Percentiles rank a stretch among this genome's conserved stretches.
Evolutionary conservation across 495 filamentous ascomycete species (phyloP).

Genomic region (Gamarada debralockiae): DNA sequence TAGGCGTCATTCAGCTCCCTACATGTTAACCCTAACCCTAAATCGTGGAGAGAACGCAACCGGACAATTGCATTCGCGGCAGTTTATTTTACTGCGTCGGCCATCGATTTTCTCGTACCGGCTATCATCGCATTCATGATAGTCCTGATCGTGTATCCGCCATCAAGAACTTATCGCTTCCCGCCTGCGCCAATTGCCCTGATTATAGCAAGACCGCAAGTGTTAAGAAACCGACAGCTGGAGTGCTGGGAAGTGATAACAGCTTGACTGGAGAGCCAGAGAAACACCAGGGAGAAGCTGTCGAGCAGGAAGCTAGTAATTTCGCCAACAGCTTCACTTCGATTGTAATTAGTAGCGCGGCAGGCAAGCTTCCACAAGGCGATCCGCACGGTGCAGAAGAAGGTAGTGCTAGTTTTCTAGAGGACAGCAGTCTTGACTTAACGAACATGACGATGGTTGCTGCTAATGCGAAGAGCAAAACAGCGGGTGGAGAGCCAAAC

Average conservation of each 20-base stretch:
- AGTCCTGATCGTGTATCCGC: slow-evolving; percentile 63
- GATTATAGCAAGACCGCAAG: slow-evolving; percentile 59
- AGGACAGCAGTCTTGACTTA: slow-evolving; percentile 53
- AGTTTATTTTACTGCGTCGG: slow-evolving; percentile 75
- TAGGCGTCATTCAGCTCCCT: too few relatives aligned
- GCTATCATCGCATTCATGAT: slow-evolving; percentile 52
- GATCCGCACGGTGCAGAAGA: slow-evolving; percentile 33
- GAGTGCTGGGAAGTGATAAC: slow-evolving; percentile 70
- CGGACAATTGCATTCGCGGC: slow-evolving; percentile 65
- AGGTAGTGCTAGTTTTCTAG: slow-evolving; percentile 9
- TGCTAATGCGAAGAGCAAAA: slow-evolving; percentile 53
- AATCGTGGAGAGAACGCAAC: slow-evolving; percentile 71
- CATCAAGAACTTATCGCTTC: slow-evolving; percentile 61
- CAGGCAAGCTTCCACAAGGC: slow-evolving; percentile 57
- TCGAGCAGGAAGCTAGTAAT: slow-evolving; percentile 80
- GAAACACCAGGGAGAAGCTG: slow-evolving; percentile 80
- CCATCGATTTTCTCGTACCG: slow-evolving; percentile 70
- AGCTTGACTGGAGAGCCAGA: slow-evolving; percentile 80
- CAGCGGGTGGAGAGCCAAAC: slow-evolving; percentile 41
- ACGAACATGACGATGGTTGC: slow-evolving; percentile 49
- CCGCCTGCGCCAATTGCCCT: slow-evolving; percentile 68
- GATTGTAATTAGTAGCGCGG: slow-evolving; percentile 70
- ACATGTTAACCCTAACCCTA: too few relatives aligned
- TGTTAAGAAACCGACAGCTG: slow-evolving; percentile 64
- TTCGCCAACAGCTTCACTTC: slow-evolving; percentile 73